Evolutionary conservation across 306 rosid genomes (phyloP), one percentile per base, ranked within the genome.

Genomic region (Quillaja saponaria): DNA sequence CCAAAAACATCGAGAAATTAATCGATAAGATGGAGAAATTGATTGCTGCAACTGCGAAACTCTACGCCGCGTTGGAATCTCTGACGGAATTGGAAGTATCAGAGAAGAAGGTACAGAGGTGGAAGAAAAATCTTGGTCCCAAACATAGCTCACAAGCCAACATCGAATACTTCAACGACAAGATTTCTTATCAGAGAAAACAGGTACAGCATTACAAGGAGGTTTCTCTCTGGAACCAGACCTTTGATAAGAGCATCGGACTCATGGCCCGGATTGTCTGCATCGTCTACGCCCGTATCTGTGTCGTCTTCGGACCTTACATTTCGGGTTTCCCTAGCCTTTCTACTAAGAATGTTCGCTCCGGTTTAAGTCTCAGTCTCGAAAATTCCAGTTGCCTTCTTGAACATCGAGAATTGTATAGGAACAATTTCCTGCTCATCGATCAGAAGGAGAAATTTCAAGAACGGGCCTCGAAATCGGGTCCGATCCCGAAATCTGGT

Each of bases 201-300:
- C 80, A 79, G 8, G 78, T 88, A 3, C 63, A 63, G 6, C 78
- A 68, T 69, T 83, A 40, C 69, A 88, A 67, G 28, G 83, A 76
- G n/a, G 53, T n/a, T 8, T 88, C 96, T 7, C 80, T 88, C 1
- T 88, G 96, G 96, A 73, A 50, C 55, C 76, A 78, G 25, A 61
- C 84, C 6, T 82, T 79, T 13, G 87, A 88, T 19, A 72, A 74
- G 21, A 74, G 51, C 34, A 80, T 83, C 1, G 69, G 78, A 2
- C 63, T 79, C 44, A 83, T 83, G 94, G 81, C 84, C 1, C 64
- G 85, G 5, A 58, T 78, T 1, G 34, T 81, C 3, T 85, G 81
- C 71, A 33, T 85, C 10, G 18, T 81, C 1, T 83, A 81, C 33
- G 75, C 83, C 0, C 67, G 96, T 39, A 62, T 88, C 6, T 67